These are phyloP conservation scores for Fusarium illudens DNA, from an alignment of 2,329 filamentous ascomycete genomes.

Conservation along the genomic window DNA sequence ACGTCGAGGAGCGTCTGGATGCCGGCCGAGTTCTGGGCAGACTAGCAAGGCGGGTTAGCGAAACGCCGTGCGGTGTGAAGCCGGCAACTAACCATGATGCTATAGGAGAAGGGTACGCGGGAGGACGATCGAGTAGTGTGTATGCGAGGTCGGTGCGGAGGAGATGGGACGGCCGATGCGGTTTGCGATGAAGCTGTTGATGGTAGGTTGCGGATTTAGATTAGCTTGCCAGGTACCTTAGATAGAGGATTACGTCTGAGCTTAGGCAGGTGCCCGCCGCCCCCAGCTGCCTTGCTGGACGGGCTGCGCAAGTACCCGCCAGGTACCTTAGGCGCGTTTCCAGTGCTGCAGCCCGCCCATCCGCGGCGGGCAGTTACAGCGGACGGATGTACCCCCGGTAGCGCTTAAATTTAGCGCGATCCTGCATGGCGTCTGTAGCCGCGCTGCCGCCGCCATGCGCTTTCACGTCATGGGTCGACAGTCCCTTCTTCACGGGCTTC, in stretches of 20 bases:
- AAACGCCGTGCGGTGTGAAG: conserved; percentile 23
- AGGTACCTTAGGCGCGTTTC: background rate
- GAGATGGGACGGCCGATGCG: background rate
- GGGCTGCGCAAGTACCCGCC: background rate
- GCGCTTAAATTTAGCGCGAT: conserved; percentile 21
- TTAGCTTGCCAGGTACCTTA: conserved; percentile 29
- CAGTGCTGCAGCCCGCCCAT: background rate
- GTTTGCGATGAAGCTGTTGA: conserved; percentile 21
- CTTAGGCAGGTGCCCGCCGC: conserved; percentile 24
- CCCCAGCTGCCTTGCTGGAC: conserved; percentile 25
- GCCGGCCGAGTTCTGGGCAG: conserved; percentile 96
- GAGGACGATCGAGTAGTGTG: background rate
- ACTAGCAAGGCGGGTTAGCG: conserved; percentile 62
- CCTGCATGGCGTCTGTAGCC: conserved; percentile 22
- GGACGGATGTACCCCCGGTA: background rate
- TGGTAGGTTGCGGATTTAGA: conserved; percentile 23
- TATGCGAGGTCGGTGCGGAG: background rate
- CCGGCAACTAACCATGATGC: conserved; percentile 36
- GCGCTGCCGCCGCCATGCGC: conserved; percentile 21
- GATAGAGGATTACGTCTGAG: conserved; percentile 37
- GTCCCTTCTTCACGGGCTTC: conserved; percentile 16
- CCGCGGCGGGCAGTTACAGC: conserved; percentile 2
- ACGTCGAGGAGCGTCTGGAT: conserved; percentile 99
- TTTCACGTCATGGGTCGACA: conserved; percentile 32
- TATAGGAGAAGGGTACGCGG: background rate